Conservation (phyloP, 2,329 filamentous ascomycete genomes). For the Claviceps maximensis region DNA sequence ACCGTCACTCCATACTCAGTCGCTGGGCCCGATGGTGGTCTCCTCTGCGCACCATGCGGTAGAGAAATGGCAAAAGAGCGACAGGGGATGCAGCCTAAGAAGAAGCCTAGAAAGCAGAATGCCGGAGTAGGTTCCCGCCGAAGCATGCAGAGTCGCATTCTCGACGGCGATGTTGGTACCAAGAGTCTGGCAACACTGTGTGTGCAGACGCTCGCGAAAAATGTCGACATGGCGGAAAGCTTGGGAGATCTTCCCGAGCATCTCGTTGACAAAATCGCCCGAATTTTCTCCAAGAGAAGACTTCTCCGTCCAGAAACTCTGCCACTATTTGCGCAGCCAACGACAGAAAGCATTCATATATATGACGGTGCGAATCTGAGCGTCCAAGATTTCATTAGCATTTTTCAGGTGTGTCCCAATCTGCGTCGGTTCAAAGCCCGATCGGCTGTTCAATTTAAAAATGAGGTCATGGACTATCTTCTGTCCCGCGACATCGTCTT, state of each 20-base stretch:
- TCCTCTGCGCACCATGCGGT: constrained; percentile 75
- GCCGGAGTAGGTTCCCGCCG: constrained; percentile 50
- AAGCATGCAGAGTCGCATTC: constrained; percentile 67
- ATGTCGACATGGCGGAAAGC: constrained; percentile 48
- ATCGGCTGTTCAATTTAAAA: constrained; percentile 86
- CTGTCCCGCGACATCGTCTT: constrained; percentile 56
- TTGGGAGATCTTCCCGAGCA: constrained; percentile 44
- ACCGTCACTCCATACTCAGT: constrained; percentile 86
- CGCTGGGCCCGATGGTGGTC: constrained; percentile 65
- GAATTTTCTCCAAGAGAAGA: constrained; percentile 46
- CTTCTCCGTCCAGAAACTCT: constrained; percentile 41
- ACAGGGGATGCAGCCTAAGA: constrained; percentile 23
- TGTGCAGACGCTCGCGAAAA: constrained; percentile 48
- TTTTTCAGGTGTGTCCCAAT: constrained; percentile 62
- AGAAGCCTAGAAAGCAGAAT: constrained; percentile 35
- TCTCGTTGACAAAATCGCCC: constrained; percentile 45
- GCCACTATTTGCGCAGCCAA: constrained; percentile 41
- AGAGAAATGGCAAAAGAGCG: constrained; percentile 57
- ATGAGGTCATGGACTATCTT: constrained; percentile 70
- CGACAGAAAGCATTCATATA: constrained; percentile 36
- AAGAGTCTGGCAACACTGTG: constrained; percentile 55
- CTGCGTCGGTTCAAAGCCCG: constrained; percentile 61
- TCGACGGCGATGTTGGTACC: constrained; percentile 62
- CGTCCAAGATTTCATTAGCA: constrained; percentile 63
- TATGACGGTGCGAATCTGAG: constrained; percentile 53